Evolutionary conservation across 345 rosid genomes (phyloP), one percentile per base, ranked within the genome.

Genomic region (Eucalyptus regnans): DNA sequence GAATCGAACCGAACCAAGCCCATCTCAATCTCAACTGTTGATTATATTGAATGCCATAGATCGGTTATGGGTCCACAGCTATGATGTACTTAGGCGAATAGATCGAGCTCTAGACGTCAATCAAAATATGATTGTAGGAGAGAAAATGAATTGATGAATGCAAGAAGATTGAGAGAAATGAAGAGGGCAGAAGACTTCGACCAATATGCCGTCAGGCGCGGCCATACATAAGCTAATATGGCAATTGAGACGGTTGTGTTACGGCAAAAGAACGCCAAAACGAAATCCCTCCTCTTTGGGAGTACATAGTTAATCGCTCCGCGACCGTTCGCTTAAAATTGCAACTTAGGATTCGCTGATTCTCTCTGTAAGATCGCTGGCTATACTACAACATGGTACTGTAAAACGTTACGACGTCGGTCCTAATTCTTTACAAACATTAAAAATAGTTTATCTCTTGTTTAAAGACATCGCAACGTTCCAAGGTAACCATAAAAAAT

Each of bases 51-150:
- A 37, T 20, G 46, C 3, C 18, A 23, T 0, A 20, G 44, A 14
- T 20, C 3, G 13, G 3, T 3, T 41, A 1, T 20, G 2, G 13
- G 64, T 11, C 13, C n/a, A 23, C n/a, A 58, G 3, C 10, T 17
- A 11, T 6, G 4, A 68, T 2, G 81, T 71, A 33, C 44, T 68
- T 68, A 17, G 25, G 1, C 13, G 7, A 33, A 33, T 33, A 33
- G 80, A 31, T 68, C 23, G 43, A 68, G 80, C 80, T 31, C 80
- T 8, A 16, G 43, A 68, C 79, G 8, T 66, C 1, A 31, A 66
- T 68, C 43, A 33, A 33, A 33, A 33, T 9, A 33, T 31, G 80
- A 33, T 1, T 66, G 41, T 8, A 66, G 41, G 43, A 16, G 79
- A 27, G 6, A 29, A 7, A 29, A 27, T 15, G 33, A 71, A 71